Percentiles rank a stretch among this genome's conserved stretches.
Evolutionary conservation across 2,329 filamentous ascomycete genomes (phyloP).

Genomic region (Periglandula ipomoeae): DNA sequence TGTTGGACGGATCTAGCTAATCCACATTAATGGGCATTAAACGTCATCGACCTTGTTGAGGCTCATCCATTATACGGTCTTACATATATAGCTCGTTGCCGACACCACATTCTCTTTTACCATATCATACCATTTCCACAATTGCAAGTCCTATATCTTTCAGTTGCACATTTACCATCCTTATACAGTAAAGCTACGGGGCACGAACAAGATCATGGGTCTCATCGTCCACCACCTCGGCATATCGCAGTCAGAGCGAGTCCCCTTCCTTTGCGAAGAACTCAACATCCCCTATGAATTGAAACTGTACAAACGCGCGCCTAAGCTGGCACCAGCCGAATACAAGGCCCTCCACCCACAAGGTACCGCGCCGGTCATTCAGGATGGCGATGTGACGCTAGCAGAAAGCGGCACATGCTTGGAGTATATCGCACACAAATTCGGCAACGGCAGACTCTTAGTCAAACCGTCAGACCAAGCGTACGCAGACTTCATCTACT

Average conservation of each 20-base stretch:
- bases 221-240: slow-evolving; percentile 44
- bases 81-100: no score
- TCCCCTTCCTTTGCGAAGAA: slow-evolving; percentile 58
- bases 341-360: slow-evolving; percentile 37
- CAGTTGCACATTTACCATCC: no score
- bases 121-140: no score
- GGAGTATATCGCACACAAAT: slow-evolving; percentile 51
- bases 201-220: no score
- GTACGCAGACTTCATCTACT: slow-evolving; percentile 55
- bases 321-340: slow-evolving; percentile 23
- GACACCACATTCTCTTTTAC: no score
- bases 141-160: no score
- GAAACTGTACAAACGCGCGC: slow-evolving; percentile 18
- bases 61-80: no score
- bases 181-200: no score
- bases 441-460: slow-evolving; percentile 40
- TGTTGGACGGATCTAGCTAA: no score
- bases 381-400: slow-evolving; percentile 44
- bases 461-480: slow-evolving; percentile 33
- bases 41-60: no score
- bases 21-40: no score
- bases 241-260: slow-evolving; percentile 52
- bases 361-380: slow-evolving; percentile 51
- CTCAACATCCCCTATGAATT: slow-evolving; percentile 41
- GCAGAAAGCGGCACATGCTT: slow-evolving; percentile 51